Percentiles rank a stretch among this genome's conserved stretches.
phyloP scores from a whole-genome alignment of 2,329 filamentous ascomycete genomes.

The Claviceps digitariae region DNA sequence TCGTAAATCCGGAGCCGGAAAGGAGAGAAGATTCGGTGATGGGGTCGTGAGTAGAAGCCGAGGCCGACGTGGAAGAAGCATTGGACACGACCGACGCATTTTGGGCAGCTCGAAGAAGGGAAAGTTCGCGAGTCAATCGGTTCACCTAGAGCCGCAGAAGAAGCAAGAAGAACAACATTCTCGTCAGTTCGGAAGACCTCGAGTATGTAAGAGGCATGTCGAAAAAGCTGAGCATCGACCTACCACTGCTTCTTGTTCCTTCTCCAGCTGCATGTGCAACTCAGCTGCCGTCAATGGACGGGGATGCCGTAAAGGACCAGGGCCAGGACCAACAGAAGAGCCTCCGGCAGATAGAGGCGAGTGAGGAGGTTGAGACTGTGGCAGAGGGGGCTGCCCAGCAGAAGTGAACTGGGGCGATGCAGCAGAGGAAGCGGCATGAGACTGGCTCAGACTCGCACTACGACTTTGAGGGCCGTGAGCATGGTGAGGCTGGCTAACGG shows the following conservation, averaged over 20 bases:
- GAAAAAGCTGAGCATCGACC: constrained; percentile 17
- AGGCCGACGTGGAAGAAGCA: constrained; percentile 46
- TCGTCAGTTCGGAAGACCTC: too few relatives aligned
- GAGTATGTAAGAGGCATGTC: too few relatives aligned
- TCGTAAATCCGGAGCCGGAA: constrained; percentile 43
- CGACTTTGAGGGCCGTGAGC: constrained; percentile 6
- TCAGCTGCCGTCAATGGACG: constrained; percentile 79
- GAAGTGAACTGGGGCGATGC: constrained; percentile 12
- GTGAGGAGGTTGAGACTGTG: constrained; percentile 19
- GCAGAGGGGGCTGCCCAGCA: constrained; percentile 9
- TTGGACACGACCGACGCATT: constrained; percentile 55
- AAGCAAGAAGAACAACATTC: neutral
- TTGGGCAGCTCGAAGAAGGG: constrained; percentile 59
- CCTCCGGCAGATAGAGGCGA: constrained; percentile 15
- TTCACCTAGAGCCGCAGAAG: constrained; percentile 51
- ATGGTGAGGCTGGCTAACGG: constrained; percentile 23
- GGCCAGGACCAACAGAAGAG: constrained; percentile 38
- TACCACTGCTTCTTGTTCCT: constrained; percentile 90
- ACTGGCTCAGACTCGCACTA: constrained; percentile 5
- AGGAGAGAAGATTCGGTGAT: constrained; percentile 37
- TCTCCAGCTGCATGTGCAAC: constrained; percentile 78
- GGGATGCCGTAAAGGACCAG: constrained; percentile 72
- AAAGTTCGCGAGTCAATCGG: constrained; percentile 78
- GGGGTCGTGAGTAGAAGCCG: constrained; percentile 35
- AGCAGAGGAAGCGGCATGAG: constrained; percentile 20